phyloP scores from a whole-genome alignment of 1,284 basidiomycete genomes.

The Earliella scabrosa region DNA sequence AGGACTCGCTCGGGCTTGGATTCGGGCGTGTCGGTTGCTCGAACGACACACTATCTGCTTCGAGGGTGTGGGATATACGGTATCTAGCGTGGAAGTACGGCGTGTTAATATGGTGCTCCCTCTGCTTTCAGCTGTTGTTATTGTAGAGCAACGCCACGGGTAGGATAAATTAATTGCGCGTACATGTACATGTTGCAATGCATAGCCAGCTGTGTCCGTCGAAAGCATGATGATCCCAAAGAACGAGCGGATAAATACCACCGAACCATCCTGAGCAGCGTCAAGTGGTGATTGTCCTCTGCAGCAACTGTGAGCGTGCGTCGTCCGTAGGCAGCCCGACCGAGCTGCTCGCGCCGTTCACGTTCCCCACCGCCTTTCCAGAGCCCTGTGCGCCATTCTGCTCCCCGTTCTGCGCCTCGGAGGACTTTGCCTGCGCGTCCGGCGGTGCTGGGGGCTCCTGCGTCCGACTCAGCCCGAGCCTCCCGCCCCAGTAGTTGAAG shows the following conservation, averaged over 20 bases:
- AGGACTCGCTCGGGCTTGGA: constrained; percentile 25
- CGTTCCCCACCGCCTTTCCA: background rate
- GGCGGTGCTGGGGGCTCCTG: constrained; percentile 19
- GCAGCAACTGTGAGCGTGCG: constrained; percentile 12
- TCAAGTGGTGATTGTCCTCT: constrained; percentile 17
- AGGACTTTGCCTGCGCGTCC: background rate
- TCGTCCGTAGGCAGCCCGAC: constrained; percentile 14
- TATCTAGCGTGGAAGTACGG: no score
- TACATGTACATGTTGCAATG: constrained; percentile 33
- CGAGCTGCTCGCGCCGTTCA: constrained; percentile 19
- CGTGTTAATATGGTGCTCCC: background rate
- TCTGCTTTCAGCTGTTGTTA: background rate
- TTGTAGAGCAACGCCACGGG: constrained; percentile 5
- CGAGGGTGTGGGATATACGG: no score
- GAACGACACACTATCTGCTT: no score
- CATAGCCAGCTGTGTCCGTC: constrained; percentile 21
- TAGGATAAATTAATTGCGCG: constrained; percentile 29
- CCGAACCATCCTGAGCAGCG: background rate
- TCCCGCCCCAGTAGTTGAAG: constrained; percentile 72
- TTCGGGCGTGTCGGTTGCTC: no score
- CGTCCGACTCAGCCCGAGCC: constrained; percentile 38
- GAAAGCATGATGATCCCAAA: constrained; percentile 14
- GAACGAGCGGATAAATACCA: background rate
- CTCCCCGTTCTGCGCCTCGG: background rate
- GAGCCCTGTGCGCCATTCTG: background rate